A percentile compares a stretch with the other conserved stretches of the same genome.
phyloP scores from a whole-genome alignment of 78 protist species.

The Fonticula alba region DNA sequence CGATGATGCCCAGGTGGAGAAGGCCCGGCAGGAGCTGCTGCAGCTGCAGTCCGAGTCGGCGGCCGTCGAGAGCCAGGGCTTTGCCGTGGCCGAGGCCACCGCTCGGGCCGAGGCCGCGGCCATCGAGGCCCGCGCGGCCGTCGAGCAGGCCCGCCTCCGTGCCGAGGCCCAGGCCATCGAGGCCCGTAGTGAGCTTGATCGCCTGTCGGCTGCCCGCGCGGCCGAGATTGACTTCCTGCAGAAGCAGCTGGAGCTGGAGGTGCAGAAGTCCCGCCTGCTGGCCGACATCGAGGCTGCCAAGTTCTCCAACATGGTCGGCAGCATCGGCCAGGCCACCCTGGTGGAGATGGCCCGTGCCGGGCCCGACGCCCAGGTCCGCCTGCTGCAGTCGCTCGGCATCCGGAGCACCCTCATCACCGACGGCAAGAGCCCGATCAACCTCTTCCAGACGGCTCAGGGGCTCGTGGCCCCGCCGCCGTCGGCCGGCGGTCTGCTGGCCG shows the following conservation, averaged over 20 bases:
- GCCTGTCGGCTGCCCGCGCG: constrained; percentile 23
- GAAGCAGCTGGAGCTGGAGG: constrained; percentile 27
- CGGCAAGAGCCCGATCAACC: constrained; percentile 64
- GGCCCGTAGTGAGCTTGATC: constrained; percentile 32
- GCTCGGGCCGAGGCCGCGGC: constrained; percentile 57
- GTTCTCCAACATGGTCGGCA: constrained; percentile 34
- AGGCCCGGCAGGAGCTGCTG: constrained; percentile 32
- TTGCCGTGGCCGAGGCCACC: constrained; percentile 63
- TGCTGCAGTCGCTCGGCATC: constrained; percentile 51
- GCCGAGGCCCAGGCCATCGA: constrained; percentile 47
- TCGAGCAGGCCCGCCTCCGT: constrained; percentile 47
- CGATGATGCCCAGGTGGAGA: constrained; percentile 56
- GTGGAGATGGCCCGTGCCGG: constrained; percentile 53
- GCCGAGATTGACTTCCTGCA: constrained; percentile 30
- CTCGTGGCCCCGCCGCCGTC: constrained; percentile 33
- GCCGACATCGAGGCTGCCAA: constrained; percentile 47
- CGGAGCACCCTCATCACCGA: constrained; percentile 52
- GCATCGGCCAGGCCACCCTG: constrained; percentile 43
- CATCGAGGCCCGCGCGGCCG: constrained; percentile 53
- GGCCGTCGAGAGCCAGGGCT: constrained; percentile 49
- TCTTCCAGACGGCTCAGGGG: constrained; percentile 65
- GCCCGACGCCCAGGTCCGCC: constrained; percentile 60
- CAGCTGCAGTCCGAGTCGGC: constrained; percentile 49
- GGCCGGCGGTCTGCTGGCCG: no score
- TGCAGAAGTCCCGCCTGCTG: constrained; percentile 19